Evolutionary conservation across 768 basidiomycete species (phyloP).

Genomic region (Leccinellum luteum): DNA sequence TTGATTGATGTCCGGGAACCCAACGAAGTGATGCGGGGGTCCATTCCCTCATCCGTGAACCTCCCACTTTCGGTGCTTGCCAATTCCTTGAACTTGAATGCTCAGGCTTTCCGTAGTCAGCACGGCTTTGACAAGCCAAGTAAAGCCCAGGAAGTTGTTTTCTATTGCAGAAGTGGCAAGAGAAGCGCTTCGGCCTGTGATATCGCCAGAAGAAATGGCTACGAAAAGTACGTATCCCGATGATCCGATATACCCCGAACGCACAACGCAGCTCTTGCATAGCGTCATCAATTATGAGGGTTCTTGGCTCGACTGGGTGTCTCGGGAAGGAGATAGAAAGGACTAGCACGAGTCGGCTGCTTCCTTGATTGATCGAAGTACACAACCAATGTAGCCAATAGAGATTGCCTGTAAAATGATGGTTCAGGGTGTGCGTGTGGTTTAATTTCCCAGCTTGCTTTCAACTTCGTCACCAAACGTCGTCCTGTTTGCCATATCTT

Average conservation of each 20-base stretch:
- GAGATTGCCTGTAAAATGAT: background rate
- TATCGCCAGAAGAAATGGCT: constrained; percentile 79
- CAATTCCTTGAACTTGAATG: constrained; percentile 55
- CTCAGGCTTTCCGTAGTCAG: constrained; percentile 56
- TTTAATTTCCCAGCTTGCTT: background rate
- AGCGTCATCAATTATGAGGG: constrained; percentile 78
- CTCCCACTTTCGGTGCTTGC: constrained; percentile 80
- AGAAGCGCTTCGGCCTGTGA: constrained; percentile 81
- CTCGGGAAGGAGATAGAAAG: constrained; percentile 47
- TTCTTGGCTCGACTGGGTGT: constrained; percentile 86
- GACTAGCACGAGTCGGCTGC: background rate
- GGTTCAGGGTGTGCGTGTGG: background rate
- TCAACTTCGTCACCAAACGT: background rate
- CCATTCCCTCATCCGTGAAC: constrained; percentile 90
- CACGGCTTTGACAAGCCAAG: constrained; percentile 76
- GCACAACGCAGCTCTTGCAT: background rate
- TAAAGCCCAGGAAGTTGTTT: constrained; percentile 71
- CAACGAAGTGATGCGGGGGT: constrained; percentile 86
- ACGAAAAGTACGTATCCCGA: constrained; percentile 57
- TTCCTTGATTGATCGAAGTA: constrained; percentile 3
- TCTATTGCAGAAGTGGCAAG: constrained; percentile 89
- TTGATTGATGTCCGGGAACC: constrained; percentile 92
- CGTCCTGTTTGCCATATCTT: background rate
- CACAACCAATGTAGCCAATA: background rate
- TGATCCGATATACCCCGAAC: background rate